Conservation (phyloP, 805 yeast species). For the Candida succiphila region DNA sequence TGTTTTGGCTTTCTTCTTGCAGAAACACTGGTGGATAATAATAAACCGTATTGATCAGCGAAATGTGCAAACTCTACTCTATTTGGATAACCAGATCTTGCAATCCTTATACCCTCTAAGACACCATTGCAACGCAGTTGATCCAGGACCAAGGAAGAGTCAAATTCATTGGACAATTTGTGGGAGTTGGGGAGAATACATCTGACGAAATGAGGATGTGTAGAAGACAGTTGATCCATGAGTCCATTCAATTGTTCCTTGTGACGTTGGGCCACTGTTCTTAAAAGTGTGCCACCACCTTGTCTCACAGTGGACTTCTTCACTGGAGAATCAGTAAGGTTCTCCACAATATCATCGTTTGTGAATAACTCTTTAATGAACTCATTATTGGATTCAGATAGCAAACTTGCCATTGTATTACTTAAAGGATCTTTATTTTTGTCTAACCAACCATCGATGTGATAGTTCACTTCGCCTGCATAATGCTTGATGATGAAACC, state of each 20-base stretch:
- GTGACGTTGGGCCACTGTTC: constrained; percentile 84
- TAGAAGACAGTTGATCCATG: constrained; percentile 61
- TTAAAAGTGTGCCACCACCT: too few relatives aligned
- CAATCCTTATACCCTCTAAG: constrained; percentile 92
- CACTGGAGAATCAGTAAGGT: constrained; percentile 21
- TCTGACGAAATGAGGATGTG: constrained; percentile 95
- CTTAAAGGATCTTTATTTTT: constrained; percentile 91
- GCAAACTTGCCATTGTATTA: constrained; percentile 55
- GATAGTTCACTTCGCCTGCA: constrained; percentile 94
- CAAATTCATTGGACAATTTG: constrained; percentile 63
- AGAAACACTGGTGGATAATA: constrained; percentile 40
- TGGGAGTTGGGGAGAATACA: constrained; percentile 86
- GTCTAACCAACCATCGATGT: constrained; percentile 86
- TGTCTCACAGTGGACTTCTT: constrained; percentile 23
- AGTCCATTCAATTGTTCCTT: constrained; percentile 71
- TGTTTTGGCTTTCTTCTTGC: constrained; percentile 39
- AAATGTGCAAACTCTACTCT: constrained; percentile 79
- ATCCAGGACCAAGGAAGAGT: constrained; percentile 67
- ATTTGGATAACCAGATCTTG: constrained; percentile 95
- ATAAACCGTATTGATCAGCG: constrained; percentile 61
- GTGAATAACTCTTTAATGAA: constrained; percentile 50
- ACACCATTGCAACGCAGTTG: constrained; percentile 97
- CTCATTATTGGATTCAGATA: constrained; percentile 45
- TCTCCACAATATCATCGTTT: constrained; percentile 11
- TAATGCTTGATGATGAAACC: constrained; percentile 86